phyloP scores from a whole-genome alignment of 495 filamentous ascomycete species.

The Hypomontagnella monticulosa region DNA sequence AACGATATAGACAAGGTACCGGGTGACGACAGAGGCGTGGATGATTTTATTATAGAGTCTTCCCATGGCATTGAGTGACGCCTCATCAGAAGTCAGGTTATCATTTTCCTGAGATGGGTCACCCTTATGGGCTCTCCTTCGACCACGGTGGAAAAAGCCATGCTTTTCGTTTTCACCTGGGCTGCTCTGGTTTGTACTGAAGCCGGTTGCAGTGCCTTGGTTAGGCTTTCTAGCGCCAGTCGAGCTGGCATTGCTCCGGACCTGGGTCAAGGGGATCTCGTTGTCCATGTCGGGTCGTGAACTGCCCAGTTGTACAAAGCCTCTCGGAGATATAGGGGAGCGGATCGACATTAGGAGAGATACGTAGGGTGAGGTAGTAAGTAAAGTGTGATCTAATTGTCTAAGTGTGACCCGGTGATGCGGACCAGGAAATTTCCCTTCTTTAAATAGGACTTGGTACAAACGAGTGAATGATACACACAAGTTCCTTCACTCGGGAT shows the following conservation, averaged over 20 bases:
- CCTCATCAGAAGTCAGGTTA: conserved; percentile 63
- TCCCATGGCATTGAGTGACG: conserved; percentile 82
- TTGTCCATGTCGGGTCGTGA: conserved; percentile 45
- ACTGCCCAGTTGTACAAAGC: conserved; percentile 42
- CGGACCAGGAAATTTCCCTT: conserved; percentile 16
- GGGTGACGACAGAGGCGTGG: conserved; percentile 83
- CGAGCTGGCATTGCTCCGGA: conserved; percentile 60
- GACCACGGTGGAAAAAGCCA: conserved; percentile 66
- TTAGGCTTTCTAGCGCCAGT: conserved; percentile 59
- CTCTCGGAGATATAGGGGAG: conserved; percentile 44
- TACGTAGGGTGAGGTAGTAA: conserved; percentile 15
- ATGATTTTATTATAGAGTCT: conserved; percentile 84
- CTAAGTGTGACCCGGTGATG: conserved; percentile 17
- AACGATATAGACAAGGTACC: conserved; percentile 88
- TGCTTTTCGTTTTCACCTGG: conserved; percentile 54
- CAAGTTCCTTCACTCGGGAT: conserved; percentile 23
- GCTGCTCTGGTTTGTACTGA: conserved; percentile 34
- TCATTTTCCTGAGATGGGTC: conserved; percentile 61
- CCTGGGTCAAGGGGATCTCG: conserved; percentile 62
- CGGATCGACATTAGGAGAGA: conserved; percentile 41
- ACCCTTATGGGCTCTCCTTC: conserved; percentile 61
- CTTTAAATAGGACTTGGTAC: conserved; percentile 15
- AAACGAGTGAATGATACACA: conserved; percentile 28
- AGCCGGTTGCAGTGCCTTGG: conserved; percentile 49
- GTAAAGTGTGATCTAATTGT: conserved; percentile 1